Evolutionary conservation across 352 stramenopile genomes (phyloP), one percentile per base, ranked within the genome.

Genomic region (Elongisporangium senticosum): DNA sequence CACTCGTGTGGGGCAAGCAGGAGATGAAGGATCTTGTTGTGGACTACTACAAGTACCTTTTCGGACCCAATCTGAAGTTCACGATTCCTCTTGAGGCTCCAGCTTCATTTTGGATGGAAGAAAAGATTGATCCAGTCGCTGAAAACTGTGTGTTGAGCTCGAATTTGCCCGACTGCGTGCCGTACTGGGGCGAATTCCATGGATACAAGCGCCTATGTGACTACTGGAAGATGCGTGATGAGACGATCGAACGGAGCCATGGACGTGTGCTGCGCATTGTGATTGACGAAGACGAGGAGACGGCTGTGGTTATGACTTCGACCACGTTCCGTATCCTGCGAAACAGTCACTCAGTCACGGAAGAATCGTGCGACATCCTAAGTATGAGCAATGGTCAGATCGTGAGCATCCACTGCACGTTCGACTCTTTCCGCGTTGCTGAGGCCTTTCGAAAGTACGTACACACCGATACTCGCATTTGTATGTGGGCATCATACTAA

Each of bases 161-260:
- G 6, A 95, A 95, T 69, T 56, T 95, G 55, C 86, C 86, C 0
- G 80, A 91, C 55, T 90, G 79, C 24, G 86, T 95, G 61, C 86
- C 86, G 24, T 95, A 90, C 62, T 95, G 86, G 86, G 86, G 86
- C 33, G 86, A 95, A 58, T 95, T 93, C 65, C 86, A 95, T 54
- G 86, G 86, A 10, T 90, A 92, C 83, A 87, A 93, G 67, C 83
- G 86, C 7, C 56, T 95, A 48, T 89, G 84, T 53, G 83, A 95
- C 62, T 95, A 92, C 62, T 95, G 81, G 81, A 93, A 93, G 75
- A 87, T 89, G 39, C 86, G 86, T 23, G 86, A 95, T 63, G 86
- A 95, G 67, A 95, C 86, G 23, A 63, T 92, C 37, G 86, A 95
- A 68, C 81, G 82, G 40, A 90, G 82, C 61, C 80, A 72, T n/a